Base-by-base conservation (phyloP, 352 stramenopile species). In the Pythium graminicola region DNA sequence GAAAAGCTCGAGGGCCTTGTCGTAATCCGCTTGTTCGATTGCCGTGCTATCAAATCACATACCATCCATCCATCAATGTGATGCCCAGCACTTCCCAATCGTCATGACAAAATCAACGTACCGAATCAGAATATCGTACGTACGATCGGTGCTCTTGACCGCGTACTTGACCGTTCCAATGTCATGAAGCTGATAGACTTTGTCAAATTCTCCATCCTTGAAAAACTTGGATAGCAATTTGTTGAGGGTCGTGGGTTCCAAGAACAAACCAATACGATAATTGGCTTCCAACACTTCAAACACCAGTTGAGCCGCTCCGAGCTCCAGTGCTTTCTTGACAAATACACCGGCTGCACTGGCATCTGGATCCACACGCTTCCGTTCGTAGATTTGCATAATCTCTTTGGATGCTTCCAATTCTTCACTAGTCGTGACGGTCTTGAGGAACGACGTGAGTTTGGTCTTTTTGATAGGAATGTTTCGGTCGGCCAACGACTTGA, bases 321-420 rank as follows among this genome's bases (percentile, higher is more conserved):
- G 70, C 57, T 91, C 77, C 26, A 91, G 69, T 58, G 80, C 80
- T 64, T 91, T 91, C 66, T 91, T 91, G 14, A 91, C 72, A 47
- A 91, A 87, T 2, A 89, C 54, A 7, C 77, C 80, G 4, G 73
- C 77, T n/a, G 80, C 80, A 50, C 81, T 87, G 35, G 77, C 62
- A 47, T 89, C 78, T 53, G 78, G 80, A 56, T 91, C 80, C 54
- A 91, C 76, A 38, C 80, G 77, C 67, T 91, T 91, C 61, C 85
- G 64, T 69, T 91, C 80, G 60, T 91, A 91, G 54, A 91, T 89
- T 62, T 86, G 85, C 80, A 91, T 89, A 58, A 91, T 89, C 64
- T 88, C 77, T 66, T 89, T 89, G 23, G 70, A 81, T 1, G 73
- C 76, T 64, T 85, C 74, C 41, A 91, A 65, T 65, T 91, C 65